Conservation (phyloP, 106 monocot genomes). For the Posidonia australis region DNA sequence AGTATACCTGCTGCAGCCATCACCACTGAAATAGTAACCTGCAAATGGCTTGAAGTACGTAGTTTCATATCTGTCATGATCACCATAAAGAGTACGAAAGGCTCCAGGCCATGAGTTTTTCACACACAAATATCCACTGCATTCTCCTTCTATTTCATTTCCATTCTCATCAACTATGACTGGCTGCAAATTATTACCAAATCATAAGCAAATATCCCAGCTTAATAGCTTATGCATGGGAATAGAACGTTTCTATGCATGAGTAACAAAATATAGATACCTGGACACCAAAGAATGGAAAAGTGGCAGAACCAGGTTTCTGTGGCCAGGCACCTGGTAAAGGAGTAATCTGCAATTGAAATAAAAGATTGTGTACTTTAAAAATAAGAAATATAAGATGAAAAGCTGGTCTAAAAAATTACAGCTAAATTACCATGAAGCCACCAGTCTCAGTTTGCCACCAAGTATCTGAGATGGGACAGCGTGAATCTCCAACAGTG, state of each 20-base stretch:
- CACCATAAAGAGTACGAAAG: conserved; percentile 87
- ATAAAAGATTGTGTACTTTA: neutral
- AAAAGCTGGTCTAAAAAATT: neutral
- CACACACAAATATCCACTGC: conserved; percentile 91
- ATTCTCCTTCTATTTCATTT: conserved; percentile 89
- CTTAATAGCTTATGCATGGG: neutral
- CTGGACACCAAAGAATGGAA: conserved; percentile 98
- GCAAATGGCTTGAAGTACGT: conserved; percentile 95
- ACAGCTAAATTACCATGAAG: conserved; percentile 66
- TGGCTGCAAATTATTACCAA: conserved; percentile 40
- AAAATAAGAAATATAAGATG: neutral
- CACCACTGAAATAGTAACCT: conserved; percentile 96
- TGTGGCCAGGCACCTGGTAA: conserved; percentile 99
- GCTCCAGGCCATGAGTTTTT: conserved; percentile 98
- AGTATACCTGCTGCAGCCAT: conserved; percentile 89
- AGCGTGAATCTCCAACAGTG: conserved; percentile 78
- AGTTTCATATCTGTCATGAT: conserved; percentile 99
- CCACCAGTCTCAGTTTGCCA: conserved; percentile 99
- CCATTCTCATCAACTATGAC: conserved; percentile 98
- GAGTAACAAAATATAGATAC: conserved; percentile 17
- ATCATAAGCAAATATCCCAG: neutral
- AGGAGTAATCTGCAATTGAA: conserved; percentile 67
- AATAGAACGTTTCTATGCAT: neutral
- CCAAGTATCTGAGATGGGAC: conserved; percentile 99
- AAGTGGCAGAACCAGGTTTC: conserved; percentile 97